Percentiles rank a stretch among this genome's conserved stretches.
These are phyloP conservation scores for Ganoderma leucocontextum DNA, from an alignment of 1,284 basidiomycete species.

Conservation along the genomic window DNA sequence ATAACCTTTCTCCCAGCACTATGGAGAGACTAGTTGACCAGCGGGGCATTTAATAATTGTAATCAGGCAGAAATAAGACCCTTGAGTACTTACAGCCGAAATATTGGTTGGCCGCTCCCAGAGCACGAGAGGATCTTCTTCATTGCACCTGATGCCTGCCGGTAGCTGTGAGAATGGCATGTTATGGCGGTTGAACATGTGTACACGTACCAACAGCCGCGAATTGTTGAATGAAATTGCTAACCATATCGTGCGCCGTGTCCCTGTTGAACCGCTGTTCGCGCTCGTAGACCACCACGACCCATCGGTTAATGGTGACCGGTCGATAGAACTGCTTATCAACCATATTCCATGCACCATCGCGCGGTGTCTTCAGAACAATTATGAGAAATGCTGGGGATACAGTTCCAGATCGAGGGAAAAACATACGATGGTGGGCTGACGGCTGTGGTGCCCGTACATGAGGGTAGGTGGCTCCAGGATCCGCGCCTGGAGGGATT, in stretches of 20 bases:
- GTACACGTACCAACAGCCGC: conserved; percentile 60
- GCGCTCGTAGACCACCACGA: conserved; percentile 68
- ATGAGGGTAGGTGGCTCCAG: conserved; percentile 66
- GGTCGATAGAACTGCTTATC: conserved; percentile 70
- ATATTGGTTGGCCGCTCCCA: conserved; percentile 62
- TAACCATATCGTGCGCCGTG: conserved; percentile 57
- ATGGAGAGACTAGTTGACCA: not conserved
- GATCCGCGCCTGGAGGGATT: conserved; percentile 66
- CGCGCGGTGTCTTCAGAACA: conserved; percentile 53
- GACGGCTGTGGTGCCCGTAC: conserved; percentile 63
- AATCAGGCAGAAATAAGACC: not conserved
- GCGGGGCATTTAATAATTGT: not conserved
- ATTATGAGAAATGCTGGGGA: not conserved
- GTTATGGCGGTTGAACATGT: not conserved
- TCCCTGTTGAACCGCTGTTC: conserved; percentile 57
- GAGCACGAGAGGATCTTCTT: conserved; percentile 51
- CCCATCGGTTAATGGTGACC: conserved; percentile 60
- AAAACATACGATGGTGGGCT: conserved; percentile 59
- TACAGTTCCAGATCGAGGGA: not conserved
- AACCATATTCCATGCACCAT: conserved; percentile 79
- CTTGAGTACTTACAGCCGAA: conserved; percentile 46
- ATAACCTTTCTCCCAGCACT: conserved; percentile 50
- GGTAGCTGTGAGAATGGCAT: not conserved
- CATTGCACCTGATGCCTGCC: conserved; percentile 59
- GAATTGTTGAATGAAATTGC: conserved; percentile 56